These are phyloP conservation scores for Stagonosporopsis chrysanthemi DNA, from an alignment of 2,329 filamentous ascomycete genomes.

Conservation along the genomic window DNA sequence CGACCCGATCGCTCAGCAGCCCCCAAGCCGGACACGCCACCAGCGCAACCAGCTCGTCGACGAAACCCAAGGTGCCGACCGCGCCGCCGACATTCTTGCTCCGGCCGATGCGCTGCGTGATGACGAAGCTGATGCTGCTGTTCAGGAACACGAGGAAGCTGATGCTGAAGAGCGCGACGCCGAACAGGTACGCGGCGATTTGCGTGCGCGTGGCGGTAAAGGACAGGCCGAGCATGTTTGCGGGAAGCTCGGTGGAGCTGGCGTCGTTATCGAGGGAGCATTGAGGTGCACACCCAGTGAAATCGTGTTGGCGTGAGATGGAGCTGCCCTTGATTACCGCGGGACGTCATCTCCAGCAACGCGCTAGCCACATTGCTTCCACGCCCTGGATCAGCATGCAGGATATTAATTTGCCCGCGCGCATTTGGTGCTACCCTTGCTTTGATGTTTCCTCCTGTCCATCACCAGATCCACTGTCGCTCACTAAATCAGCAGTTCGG, in stretches of 20 bases:
- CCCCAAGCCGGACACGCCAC: slow-evolving; percentile 84
- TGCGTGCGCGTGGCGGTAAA: slow-evolving; percentile 67
- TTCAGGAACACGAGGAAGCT: slow-evolving; percentile 91
- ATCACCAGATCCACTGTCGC: background rate
- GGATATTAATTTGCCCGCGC: slow-evolving; percentile 3
- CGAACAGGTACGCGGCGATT: slow-evolving; percentile 75
- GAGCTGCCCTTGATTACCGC: slow-evolving; percentile 14
- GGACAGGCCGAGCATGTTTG: slow-evolving; percentile 47
- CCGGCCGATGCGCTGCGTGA: slow-evolving; percentile 81
- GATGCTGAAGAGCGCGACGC: slow-evolving; percentile 85
- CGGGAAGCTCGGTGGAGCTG: slow-evolving; percentile 34
- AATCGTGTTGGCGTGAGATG: slow-evolving; percentile 10
- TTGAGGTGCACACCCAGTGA: slow-evolving; percentile 9
- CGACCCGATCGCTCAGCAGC: slow-evolving; percentile 76
- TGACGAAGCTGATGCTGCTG: slow-evolving; percentile 82
- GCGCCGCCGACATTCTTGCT: slow-evolving; percentile 78
- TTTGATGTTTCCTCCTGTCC: slow-evolving; percentile 6
- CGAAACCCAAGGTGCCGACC: slow-evolving; percentile 84
- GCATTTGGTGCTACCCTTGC: slow-evolving; percentile 5
- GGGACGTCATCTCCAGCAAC: slow-evolving; percentile 16
- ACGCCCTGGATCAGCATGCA: slow-evolving; percentile 11
- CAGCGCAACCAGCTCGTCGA: slow-evolving; percentile 81
- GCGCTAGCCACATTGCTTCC: slow-evolving; percentile 15
- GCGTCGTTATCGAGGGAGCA: slow-evolving; percentile 15
- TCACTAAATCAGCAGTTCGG: background rate